These are phyloP conservation scores for Candolleomyces eurysporus DNA, from an alignment of 768 basidiomycete species.

Conservation along the genomic window DNA sequence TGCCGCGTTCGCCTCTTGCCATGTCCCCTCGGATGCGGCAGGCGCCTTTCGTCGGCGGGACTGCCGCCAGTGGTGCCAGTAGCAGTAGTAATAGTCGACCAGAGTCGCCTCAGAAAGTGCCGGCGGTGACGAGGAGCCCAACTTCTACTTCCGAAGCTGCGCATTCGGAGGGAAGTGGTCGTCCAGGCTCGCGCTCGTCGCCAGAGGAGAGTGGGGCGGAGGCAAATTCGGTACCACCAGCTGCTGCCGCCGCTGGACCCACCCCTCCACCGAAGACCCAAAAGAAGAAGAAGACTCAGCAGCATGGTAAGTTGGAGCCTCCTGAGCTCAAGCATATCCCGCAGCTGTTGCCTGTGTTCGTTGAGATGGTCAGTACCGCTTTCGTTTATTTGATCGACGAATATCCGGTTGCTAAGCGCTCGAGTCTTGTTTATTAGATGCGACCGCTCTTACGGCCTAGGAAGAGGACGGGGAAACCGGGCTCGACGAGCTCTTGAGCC, in stretches of 20 bases:
- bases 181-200: no score
- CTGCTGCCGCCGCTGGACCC: neutral
- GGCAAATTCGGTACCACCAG: no score
- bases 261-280: neutral
- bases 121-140: no score
- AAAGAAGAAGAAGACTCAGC: slow-evolving; percentile 43
- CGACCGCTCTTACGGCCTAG: neutral
- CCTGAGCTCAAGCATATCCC: slow-evolving; percentile 80
- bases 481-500: neutral
- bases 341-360: slow-evolving; percentile 82
- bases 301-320: slow-evolving; percentile 48
- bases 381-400: neutral
- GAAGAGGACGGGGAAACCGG: neutral
- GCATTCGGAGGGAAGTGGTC: no score
- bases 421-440: neutral
- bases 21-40: neutral
- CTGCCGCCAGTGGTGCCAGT: no score
- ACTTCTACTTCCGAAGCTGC: no score
- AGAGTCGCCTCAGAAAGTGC: no score
- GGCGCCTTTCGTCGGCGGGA: neutral
- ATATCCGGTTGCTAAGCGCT: neutral
- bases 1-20: neutral
- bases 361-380: slow-evolving; percentile 73
- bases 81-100: no score
- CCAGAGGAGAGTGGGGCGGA: no score